These are phyloP conservation scores for Fusarium praegraminearum DNA, from an alignment of 2,329 filamentous ascomycete species.

Conservation along the genomic window DNA sequence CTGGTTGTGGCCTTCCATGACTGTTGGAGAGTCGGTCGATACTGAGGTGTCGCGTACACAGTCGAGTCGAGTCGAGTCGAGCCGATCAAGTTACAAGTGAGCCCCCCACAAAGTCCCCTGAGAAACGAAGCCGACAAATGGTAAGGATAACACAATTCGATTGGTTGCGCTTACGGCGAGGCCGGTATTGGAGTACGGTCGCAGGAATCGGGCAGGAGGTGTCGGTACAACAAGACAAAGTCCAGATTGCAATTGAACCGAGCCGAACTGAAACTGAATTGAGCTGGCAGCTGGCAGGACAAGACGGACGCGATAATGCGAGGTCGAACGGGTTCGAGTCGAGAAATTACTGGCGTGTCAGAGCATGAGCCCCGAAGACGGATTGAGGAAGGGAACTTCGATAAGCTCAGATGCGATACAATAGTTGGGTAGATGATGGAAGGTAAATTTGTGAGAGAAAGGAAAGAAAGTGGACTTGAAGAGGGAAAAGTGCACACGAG, in stretches of 20 bases:
- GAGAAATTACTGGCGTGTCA: conserved; percentile 30
- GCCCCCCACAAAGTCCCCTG: conserved; percentile 14
- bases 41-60: conserved; percentile 27
- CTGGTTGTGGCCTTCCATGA: conserved; percentile 48
- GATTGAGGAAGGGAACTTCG: conserved; percentile 4
- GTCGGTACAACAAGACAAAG: conserved; percentile 16
- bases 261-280: not conserved
- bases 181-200: conserved; percentile 8
- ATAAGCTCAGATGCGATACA: conserved; percentile 5
- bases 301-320: conserved; percentile 27
- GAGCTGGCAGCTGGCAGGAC: conserved; percentile 2
- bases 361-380: conserved; percentile 32
- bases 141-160: conserved; percentile 1
- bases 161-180: conserved; percentile 21
- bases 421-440: conserved; percentile 8
- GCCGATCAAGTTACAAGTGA: conserved; percentile 16
- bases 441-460: conserved; percentile 22
- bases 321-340: conserved; percentile 3
- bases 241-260: conserved; percentile 7
- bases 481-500: conserved; percentile 40
- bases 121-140: conserved; percentile 8
- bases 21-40: conserved; percentile 24
- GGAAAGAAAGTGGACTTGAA: conserved; percentile 30
- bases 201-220: conserved; percentile 17
- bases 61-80: conserved; percentile 6